These are phyloP conservation scores for Aotearoamyces nothofagi DNA, from an alignment of 2,329 filamentous ascomycete species.

Conservation along the genomic window DNA sequence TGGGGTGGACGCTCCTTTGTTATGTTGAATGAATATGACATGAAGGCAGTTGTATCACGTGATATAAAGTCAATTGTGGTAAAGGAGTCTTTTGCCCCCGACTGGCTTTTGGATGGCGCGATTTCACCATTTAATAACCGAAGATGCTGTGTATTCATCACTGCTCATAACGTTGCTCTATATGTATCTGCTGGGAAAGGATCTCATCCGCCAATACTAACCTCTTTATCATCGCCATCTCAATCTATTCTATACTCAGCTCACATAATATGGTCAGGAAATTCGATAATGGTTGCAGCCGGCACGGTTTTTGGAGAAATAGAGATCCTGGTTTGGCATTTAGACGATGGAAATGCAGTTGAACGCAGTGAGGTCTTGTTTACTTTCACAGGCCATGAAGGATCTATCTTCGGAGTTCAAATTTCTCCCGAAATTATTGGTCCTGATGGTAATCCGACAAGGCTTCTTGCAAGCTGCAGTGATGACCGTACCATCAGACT, in stretches of 20 bases:
- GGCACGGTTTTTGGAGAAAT: slow-evolving; percentile 95
- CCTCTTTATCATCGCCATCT: slow-evolving; percentile 44
- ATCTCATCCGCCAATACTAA: slow-evolving; percentile 1
- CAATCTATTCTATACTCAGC: slow-evolving; percentile 83
- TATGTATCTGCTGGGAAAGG: slow-evolving; percentile 22
- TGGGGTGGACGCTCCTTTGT: slow-evolving; percentile 52
- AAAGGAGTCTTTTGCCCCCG: slow-evolving; percentile 34
- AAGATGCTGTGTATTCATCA: slow-evolving; percentile 45
- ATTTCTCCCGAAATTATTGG: slow-evolving; percentile 45
- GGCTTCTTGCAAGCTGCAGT: slow-evolving; percentile 81
- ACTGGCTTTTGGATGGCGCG: slow-evolving; percentile 65
- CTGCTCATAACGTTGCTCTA: slow-evolving; percentile 75
- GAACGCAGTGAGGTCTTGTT: slow-evolving; percentile 29
- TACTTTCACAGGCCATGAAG: slow-evolving; percentile 60
- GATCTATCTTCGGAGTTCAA: slow-evolving; percentile 81
- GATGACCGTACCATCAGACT: slow-evolving; percentile 83
- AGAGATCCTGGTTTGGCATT: slow-evolving; percentile 79
- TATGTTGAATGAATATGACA: slow-evolving; percentile 19
- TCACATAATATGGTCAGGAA: slow-evolving; percentile 45
- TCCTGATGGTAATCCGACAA: slow-evolving; percentile 24
- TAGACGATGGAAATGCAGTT: slow-evolving; percentile 11
- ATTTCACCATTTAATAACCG: slow-evolving; percentile 29
- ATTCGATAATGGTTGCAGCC: slow-evolving; percentile 59
- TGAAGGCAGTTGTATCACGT: slow-evolving; percentile 7
- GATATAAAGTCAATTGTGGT: slow-evolving; percentile 7